Percentiles rank a stretch among this genome's conserved stretches.
phyloP scores from a whole-genome alignment of 805 yeast species.

The Hemisphaericaspora nanyangensis region DNA sequence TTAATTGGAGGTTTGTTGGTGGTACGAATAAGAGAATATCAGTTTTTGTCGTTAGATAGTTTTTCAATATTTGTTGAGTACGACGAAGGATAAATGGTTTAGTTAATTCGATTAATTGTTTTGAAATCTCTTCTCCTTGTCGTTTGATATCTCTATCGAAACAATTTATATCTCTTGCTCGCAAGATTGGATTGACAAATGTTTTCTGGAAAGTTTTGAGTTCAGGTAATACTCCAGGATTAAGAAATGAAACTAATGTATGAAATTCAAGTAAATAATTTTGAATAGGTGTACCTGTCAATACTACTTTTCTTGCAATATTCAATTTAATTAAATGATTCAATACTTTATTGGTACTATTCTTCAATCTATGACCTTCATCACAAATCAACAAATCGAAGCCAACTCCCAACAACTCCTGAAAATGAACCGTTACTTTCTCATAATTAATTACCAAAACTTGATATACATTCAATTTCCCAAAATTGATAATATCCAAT shows the following conservation, averaged over 20 bases:
- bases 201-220: conserved; percentile 54
- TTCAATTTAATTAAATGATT: conserved; percentile 54
- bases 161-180: conserved; percentile 63
- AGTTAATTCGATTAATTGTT: conserved; percentile 63
- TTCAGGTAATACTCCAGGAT: conserved; percentile 77
- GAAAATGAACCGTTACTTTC: conserved; percentile 54
- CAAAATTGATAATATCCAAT: conserved; percentile 55
- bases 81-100: conserved; percentile 68
- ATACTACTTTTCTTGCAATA: conserved; percentile 53
- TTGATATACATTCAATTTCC: conserved; percentile 69
- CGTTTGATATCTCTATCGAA: conserved; percentile 44
- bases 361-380: conserved; percentile 91
- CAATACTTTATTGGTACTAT: conserved; percentile 65
- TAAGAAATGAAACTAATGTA: conserved; percentile 75
- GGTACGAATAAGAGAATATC: conserved; percentile 75
- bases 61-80: conserved; percentile 52
- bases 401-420: conserved; percentile 43
- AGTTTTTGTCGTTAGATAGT: conserved; percentile 67
- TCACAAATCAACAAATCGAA: conserved; percentile 83
- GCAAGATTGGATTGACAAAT: conserved; percentile 66
- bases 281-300: conserved; percentile 93
- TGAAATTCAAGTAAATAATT: conserved; percentile 84
- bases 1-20: conserved; percentile 62
- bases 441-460: conserved; percentile 88
- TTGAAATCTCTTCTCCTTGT: conserved; percentile 58